Conservation (phyloP, 2,329 filamentous ascomycete species). For the Fusarium foetens region DNA sequence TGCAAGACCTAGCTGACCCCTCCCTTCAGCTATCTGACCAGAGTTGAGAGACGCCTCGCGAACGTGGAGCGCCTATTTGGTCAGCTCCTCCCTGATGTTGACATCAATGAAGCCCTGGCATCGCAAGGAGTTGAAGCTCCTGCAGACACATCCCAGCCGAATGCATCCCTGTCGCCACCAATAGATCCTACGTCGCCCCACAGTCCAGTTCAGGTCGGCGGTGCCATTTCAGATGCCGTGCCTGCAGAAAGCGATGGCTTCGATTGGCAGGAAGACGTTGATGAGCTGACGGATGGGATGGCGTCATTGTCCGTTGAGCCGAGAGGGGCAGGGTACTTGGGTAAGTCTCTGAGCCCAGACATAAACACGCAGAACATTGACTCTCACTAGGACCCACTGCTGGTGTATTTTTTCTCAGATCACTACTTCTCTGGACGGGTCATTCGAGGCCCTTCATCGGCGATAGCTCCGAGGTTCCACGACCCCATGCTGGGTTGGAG, state of each 20-base stretch:
- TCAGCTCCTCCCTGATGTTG: not conserved
- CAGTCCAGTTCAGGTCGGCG: too few species aligned
- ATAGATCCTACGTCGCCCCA: not conserved
- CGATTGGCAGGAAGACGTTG: not conserved
- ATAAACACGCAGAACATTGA: too few species aligned
- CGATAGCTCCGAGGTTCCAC: rapidly evolving
- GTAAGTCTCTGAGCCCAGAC: not conserved
- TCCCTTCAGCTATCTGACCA: not conserved
- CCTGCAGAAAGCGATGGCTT: not conserved
- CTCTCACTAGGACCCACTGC: not conserved
- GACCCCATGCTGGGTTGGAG: not conserved
- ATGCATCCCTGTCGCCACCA: not conserved
- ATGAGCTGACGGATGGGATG: not conserved
- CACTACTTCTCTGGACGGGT: not conserved
- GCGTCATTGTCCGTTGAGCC: not conserved
- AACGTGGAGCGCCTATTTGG: not conserved
- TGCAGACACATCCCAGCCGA: not conserved
- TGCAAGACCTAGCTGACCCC: rapidly evolving
- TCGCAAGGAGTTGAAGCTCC: rapidly evolving
- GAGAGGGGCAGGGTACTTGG: not conserved
- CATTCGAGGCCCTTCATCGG: not conserved
- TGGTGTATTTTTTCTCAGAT: not conserved
- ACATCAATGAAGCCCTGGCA: not conserved
- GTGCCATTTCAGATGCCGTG: not conserved
- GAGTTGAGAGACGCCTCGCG: not conserved